A percentile compares a stretch with the other conserved stretches of the same genome.
These are phyloP conservation scores for Pestalotiopsis sp. DNA, from an alignment of 2,329 filamentous ascomycete genomes.

Conservation along the genomic window DNA sequence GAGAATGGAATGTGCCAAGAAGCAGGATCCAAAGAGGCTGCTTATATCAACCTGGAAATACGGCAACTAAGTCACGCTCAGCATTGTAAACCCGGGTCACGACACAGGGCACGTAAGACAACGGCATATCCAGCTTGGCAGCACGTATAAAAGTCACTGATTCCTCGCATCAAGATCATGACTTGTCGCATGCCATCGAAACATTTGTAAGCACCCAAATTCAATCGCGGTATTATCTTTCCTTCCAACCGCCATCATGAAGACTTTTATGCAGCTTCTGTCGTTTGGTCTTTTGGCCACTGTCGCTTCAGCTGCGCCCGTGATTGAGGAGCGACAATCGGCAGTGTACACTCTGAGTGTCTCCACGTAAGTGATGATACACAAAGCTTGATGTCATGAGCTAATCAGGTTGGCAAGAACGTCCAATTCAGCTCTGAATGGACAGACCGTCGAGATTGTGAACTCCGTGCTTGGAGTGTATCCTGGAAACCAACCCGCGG, in stretches of 20 bases:
- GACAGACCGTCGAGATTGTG: neutral
- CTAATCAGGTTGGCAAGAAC: neutral
- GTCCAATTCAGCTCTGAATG: neutral
- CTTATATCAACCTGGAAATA: neutral
- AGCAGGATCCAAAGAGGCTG: neutral
- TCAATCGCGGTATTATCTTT: neutral
- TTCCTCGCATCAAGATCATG: neutral
- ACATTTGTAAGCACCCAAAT: neutral
- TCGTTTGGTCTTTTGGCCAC: conserved; percentile 26
- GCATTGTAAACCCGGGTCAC: neutral
- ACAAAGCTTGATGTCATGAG: too few relatives aligned
- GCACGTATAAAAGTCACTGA: neutral
- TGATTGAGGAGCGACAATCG: conserved; percentile 20
- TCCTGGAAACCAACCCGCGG: conserved; percentile 19
- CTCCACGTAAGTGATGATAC: conserved; percentile 22
- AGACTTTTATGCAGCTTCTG: conserved; percentile 25
- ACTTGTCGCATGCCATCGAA: neutral
- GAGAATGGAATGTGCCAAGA: neutral
- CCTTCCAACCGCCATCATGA: conserved; percentile 24
- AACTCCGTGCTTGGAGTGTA: conserved; percentile 32
- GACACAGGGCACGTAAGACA: neutral
- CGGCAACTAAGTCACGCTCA: neutral
- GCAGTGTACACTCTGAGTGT: conserved; percentile 30
- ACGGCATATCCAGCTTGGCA: neutral
- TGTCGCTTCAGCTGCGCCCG: conserved; percentile 24